Conservation (phyloP, 805 yeast species). For the Sporopachydermia lactativora region DNA sequence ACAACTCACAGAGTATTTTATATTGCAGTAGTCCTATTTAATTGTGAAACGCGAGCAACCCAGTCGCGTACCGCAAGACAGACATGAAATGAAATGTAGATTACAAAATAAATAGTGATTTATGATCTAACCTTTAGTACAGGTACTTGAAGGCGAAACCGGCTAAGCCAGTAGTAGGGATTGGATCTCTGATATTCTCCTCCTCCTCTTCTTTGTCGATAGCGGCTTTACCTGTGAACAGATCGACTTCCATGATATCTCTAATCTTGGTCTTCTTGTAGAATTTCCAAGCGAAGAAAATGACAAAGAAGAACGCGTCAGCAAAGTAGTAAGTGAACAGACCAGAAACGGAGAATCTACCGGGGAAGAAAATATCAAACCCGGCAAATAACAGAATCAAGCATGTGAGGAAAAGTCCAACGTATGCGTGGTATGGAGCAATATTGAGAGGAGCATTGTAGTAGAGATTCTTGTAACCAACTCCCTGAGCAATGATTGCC, state of each 20-base stretch:
- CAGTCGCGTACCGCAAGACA: too few species aligned
- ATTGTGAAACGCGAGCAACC: too few species aligned
- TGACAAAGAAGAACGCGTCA: constrained; percentile 18
- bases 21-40: too few species aligned
- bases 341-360: constrained; percentile 21
- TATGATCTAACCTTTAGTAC: too few species aligned
- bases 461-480: constrained; percentile 10
- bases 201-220: constrained; percentile 22
- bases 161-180: background rate
- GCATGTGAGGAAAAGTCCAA: constrained; percentile 14
- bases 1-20: too few species aligned
- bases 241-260: constrained; percentile 21
- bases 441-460: constrained; percentile 15
- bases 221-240: constrained; percentile 21
- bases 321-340: constrained; percentile 26
- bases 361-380: constrained; percentile 27
- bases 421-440: constrained; percentile 18
- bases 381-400: constrained; percentile 25
- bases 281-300: constrained; percentile 22
- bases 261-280: constrained; percentile 21
- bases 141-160: constrained; percentile 3
- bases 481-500: constrained; percentile 20
- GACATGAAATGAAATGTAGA: too few species aligned
- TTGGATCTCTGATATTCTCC: background rate
- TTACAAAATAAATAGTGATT: constrained; percentile 1